Evolutionary conservation across 164 flowering plant species (phyloP), one percentile per base, ranked within the genome.

Genomic region (Chimonanthus salicifolius): DNA sequence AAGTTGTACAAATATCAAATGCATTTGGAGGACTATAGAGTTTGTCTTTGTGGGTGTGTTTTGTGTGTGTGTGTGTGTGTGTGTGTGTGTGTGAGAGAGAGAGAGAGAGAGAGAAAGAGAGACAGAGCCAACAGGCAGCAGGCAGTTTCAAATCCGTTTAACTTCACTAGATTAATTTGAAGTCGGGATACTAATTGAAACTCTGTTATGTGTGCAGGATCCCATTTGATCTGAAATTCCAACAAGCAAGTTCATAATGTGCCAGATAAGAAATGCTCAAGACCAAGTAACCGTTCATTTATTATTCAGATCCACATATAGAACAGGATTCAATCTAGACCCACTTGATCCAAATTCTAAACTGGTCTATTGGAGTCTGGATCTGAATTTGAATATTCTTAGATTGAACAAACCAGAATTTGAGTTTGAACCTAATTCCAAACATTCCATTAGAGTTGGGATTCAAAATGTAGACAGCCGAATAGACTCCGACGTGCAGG

Each of bases 1-100:
- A 86, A 33, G 33, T 33, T 79, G 72, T 62, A 77, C 65, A 79
- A 79, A 49, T 47, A 73, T 47, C 21, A n/a, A 71, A 58, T 11
- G 11, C 16, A 58, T 15, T 49, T 15, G 65, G 33, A 47, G 51
- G 10, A 64, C 67, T 67, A 6, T 20, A n/a, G 8, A 64, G n/a
- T 33, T 33, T 33, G 33, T 33, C 33, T 33, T 33, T 33, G 33
- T 33, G 2, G 33, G 33, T 33, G 33, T 33, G 33, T 33, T 33
- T 33, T 33, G 33, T 33, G 33, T 33, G 33, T 33, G 33, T 33
- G 33, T 33, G 33, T 33, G 33, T 33, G 33, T 50, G 58, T 50
- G 58, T 50, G 58, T 50, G 58, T 50, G 58, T 50, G 58, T 50
- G 58, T 50, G 58, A 2, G 2, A 2, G 58, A 2, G 58, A 2